Conservation (phyloP, 306 rosid genomes). For the Rubus parviflorus region DNA sequence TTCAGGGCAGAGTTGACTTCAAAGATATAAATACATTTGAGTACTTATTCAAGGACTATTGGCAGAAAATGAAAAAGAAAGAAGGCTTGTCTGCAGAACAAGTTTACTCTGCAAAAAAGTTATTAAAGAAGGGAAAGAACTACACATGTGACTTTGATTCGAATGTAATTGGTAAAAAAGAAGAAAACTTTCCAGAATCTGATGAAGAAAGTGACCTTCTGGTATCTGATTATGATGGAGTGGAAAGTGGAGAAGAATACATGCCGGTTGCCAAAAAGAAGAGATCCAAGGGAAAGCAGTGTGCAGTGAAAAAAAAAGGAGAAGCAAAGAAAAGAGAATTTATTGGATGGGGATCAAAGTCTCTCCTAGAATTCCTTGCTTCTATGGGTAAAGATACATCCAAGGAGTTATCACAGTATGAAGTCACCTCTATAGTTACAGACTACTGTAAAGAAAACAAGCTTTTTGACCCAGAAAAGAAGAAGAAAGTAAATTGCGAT, state of each 20-base stretch:
- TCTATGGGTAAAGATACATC: slow-evolving; percentile 41
- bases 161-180: slow-evolving; percentile 31
- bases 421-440: slow-evolving; percentile 51
- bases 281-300: slow-evolving; percentile 25
- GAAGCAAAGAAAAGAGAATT: slow-evolving; percentile 50
- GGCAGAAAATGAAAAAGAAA: slow-evolving; percentile 46
- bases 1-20: slow-evolving; percentile 58
- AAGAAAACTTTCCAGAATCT: slow-evolving; percentile 37
- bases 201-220: slow-evolving; percentile 35
- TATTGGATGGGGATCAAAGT: slow-evolving; percentile 72
- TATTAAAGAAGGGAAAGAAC: slow-evolving; percentile 40
- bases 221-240: slow-evolving; percentile 53
- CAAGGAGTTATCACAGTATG: slow-evolving; percentile 51
- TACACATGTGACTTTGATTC: slow-evolving; percentile 29
- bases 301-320: slow-evolving; percentile 29
- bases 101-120: slow-evolving; percentile 33
- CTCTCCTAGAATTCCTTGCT: slow-evolving; percentile 60
- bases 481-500: slow-evolving; percentile 61
- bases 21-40: slow-evolving; percentile 51
- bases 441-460: slow-evolving; percentile 57
- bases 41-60: slow-evolving; percentile 53
- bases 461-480: slow-evolving; percentile 61
- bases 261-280: slow-evolving; percentile 36
- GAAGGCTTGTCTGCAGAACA: slow-evolving; percentile 49
- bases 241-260: slow-evolving; percentile 29